Percentiles rank a stretch among this genome's conserved stretches.
phyloP scores from a whole-genome alignment of 2,329 filamentous ascomycete genomes.

The Alternaria sp. region DNA sequence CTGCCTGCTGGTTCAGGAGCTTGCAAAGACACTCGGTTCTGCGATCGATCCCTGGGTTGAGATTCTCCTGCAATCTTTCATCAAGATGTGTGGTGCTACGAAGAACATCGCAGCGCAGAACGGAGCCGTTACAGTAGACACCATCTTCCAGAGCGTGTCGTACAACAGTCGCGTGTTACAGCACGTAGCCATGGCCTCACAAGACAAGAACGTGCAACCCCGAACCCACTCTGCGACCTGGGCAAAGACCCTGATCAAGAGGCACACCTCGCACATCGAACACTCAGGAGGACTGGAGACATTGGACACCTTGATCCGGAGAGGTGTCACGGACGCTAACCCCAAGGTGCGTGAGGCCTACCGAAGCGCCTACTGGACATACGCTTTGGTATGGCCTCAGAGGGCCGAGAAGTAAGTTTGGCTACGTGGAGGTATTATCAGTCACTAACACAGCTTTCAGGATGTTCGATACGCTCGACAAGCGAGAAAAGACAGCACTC shows the following conservation, averaged over 20 bases:
- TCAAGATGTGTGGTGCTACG: conserved; percentile 87
- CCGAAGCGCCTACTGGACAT: conserved; percentile 86
- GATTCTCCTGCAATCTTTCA: conserved; percentile 83
- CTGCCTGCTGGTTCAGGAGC: conserved; percentile 82
- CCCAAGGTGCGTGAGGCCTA: conserved; percentile 87
- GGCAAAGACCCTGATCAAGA: conserved; percentile 81
- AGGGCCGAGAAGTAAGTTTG: conserved; percentile 72
- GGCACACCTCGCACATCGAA: conserved; percentile 84
- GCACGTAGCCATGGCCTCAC: conserved; percentile 79
- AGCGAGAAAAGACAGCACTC: conserved; percentile 78
- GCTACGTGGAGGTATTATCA: background rate
- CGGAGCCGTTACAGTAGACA: conserved; percentile 81
- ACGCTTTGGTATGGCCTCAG: conserved; percentile 76
- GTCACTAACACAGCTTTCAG: conserved; percentile 51
- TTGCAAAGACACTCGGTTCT: conserved; percentile 76
- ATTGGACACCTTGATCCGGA: conserved; percentile 87
- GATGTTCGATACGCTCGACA: conserved; percentile 79
- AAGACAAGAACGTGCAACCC: conserved; percentile 93
- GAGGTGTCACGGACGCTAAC: conserved; percentile 87
- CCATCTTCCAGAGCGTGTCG: conserved; percentile 77
- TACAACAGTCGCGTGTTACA: conserved; percentile 84
- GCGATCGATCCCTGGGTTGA: conserved; percentile 89
- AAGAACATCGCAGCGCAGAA: conserved; percentile 92
- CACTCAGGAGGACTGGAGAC: conserved; percentile 82
- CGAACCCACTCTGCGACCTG: conserved; percentile 80